Evolutionary conservation across 2,329 filamentous ascomycete species (phyloP).

Genomic region (Alternaria gansuensis): DNA sequence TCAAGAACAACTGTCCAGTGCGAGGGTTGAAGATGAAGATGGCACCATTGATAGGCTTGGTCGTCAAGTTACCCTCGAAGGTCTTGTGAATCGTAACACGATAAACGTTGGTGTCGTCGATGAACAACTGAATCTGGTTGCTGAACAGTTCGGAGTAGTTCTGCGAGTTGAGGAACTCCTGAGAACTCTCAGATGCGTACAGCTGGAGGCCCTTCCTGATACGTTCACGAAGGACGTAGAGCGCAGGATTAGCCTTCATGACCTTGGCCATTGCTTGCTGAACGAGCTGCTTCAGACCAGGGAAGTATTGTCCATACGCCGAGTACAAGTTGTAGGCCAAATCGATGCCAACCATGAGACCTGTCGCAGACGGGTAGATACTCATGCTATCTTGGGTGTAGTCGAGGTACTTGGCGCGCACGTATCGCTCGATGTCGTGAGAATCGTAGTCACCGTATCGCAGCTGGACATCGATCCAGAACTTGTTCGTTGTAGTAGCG

Average conservation of each 20-base stretch:
- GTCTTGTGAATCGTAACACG: conserved; percentile 99
- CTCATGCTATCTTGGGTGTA: conserved; percentile 99
- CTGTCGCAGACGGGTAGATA: conserved; percentile 96
- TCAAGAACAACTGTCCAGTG: conserved; percentile 95
- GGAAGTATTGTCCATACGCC: conserved; percentile 98
- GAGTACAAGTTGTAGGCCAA: conserved; percentile 98
- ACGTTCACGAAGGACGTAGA: conserved; percentile 96
- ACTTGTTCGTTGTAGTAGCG: conserved; percentile 95
- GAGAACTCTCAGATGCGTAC: conserved; percentile 97
- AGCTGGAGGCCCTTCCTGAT: conserved; percentile 98
- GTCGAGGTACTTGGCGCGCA: conserved; percentile 96
- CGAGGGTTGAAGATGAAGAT: conserved; percentile 99
- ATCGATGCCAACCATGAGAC: conserved; percentile 97
- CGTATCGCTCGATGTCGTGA: conserved; percentile 97
- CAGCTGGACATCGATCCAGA: conserved; percentile 97
- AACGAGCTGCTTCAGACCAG: conserved; percentile 90
- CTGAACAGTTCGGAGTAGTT: conserved; percentile 99
- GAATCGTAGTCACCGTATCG: conserved; percentile 98
- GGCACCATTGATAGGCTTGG: conserved; percentile 98
- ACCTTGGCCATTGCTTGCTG: conserved; percentile 99
- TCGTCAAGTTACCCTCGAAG: conserved; percentile 98
- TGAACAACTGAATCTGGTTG: conserved; percentile 98
- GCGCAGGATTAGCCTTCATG: conserved; percentile 98
- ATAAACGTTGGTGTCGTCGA: conserved; percentile 99
- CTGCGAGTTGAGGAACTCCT: conserved; percentile 98